Percentiles rank a stretch among this genome's conserved stretches.
Conservation (phyloP, 2,329 filamentous ascomycete genomes). For the Orbilia blumenaviensis region DNA sequence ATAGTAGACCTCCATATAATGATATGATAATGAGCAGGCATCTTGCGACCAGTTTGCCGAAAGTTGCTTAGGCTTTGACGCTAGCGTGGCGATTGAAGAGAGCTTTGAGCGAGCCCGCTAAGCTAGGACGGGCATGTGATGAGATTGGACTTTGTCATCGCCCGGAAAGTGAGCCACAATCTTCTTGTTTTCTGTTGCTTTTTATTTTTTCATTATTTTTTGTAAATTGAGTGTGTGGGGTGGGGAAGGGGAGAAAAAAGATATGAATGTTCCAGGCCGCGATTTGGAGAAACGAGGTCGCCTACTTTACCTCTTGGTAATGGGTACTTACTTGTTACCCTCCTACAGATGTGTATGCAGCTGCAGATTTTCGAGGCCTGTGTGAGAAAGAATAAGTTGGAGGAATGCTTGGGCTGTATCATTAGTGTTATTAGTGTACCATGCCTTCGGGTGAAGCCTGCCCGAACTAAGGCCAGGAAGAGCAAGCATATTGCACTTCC, state of each 20-base stretch:
- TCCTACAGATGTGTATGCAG: background rate
- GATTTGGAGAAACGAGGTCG: background rate
- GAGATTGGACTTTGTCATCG: constrained; percentile 9
- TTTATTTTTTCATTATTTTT: background rate
- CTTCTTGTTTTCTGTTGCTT: no score
- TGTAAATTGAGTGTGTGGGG: background rate
- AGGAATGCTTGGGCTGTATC: constrained; percentile 7
- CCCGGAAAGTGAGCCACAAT: constrained; percentile 1
- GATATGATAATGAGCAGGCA: constrained; percentile 26
- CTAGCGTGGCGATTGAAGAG: constrained; percentile 18
- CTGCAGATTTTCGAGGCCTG: background rate
- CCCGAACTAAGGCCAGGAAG: constrained; percentile 13
- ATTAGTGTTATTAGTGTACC: no score
- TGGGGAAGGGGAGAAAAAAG: background rate
- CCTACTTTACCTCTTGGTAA: no score
- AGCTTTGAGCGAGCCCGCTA: constrained; percentile 19
- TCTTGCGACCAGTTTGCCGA: constrained; percentile 35
- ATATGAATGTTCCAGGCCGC: background rate
- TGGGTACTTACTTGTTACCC: no score
- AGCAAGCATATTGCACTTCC: constrained; percentile 7
- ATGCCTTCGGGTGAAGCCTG: constrained; percentile 27
- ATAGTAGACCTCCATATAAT: constrained; percentile 26
- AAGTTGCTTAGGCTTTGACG: constrained; percentile 37
- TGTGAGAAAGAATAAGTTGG: constrained; percentile 6
- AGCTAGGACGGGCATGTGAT: constrained; percentile 34